A percentile compares a stretch with the other conserved stretches of the same genome.
These are phyloP conservation scores for Salix caprea DNA, from an alignment of 345 rosid species.

Conservation along the genomic window DNA sequence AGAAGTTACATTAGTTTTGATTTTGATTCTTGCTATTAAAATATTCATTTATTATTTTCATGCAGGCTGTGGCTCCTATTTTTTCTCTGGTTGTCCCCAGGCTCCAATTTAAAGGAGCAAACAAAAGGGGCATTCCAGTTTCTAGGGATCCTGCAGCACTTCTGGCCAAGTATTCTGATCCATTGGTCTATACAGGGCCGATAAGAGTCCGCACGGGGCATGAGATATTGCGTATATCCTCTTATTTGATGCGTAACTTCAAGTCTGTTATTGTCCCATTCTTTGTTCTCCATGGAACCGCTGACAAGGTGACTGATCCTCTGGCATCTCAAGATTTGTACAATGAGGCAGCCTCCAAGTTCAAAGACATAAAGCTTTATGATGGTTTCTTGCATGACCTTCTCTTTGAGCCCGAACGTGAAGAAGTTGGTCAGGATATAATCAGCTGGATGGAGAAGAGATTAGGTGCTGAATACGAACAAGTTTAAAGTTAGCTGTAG, in stretches of 20 bases:
- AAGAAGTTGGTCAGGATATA: conserved; percentile 79
- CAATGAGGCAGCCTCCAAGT: conserved; percentile 65
- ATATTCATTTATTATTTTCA: background rate
- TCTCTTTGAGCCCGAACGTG: conserved; percentile 84
- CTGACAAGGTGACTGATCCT: conserved; percentile 89
- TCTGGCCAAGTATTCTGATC: conserved; percentile 83
- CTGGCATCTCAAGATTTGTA: conserved; percentile 81
- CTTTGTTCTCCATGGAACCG: conserved; percentile 93
- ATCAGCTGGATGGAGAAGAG: conserved; percentile 83
- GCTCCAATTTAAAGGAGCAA: conserved; percentile 94
- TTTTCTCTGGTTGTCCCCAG: conserved; percentile 77
- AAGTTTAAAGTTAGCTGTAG: conserved; percentile 4
- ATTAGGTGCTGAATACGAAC: conserved; percentile 20
- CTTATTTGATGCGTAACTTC: conserved; percentile 65
- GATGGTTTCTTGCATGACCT: conserved; percentile 91
- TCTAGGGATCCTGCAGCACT: conserved; percentile 92
- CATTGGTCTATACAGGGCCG: conserved; percentile 95
- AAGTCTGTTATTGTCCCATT: conserved; percentile 69
- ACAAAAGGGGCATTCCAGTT: conserved; percentile 96
- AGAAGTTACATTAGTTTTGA: background rate
- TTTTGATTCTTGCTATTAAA: background rate
- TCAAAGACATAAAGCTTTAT: conserved; percentile 87
- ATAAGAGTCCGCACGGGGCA: conserved; percentile 94
- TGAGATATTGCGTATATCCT: conserved; percentile 76
- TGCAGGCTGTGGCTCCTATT: conserved; percentile 88